phyloP scores from a whole-genome alignment of 805 yeast genomes.

The Huiozyma naganishii region DNA sequence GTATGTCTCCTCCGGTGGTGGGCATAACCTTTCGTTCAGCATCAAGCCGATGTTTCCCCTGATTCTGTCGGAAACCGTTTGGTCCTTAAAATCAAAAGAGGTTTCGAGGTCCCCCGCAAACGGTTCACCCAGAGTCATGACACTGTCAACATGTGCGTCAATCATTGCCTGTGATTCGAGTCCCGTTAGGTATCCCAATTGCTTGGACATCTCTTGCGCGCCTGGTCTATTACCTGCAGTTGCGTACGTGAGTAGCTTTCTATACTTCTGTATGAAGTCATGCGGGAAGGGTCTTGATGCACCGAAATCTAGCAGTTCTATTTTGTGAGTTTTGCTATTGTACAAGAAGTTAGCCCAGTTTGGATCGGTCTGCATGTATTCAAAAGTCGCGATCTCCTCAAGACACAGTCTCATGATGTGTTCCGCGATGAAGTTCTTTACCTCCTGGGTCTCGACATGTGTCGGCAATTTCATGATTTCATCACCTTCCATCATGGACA shows the following conservation, averaged over 20 bases:
- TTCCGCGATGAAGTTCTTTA: slow-evolving; percentile 71
- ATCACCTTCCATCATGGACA: slow-evolving; percentile 77
- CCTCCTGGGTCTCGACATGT: slow-evolving; percentile 42
- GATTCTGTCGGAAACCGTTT: slow-evolving; percentile 90
- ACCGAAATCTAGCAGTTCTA: slow-evolving; percentile 90
- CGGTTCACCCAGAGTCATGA: slow-evolving; percentile 86
- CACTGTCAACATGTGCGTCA: slow-evolving; percentile 87
- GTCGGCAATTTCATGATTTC: slow-evolving; percentile 73
- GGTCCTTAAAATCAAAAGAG: slow-evolving; percentile 63
- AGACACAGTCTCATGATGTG: slow-evolving; percentile 80
- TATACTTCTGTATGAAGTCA: slow-evolving; percentile 59
- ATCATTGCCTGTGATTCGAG: slow-evolving; percentile 78
- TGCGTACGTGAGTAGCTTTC: slow-evolving; percentile 64
- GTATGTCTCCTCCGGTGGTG: slow-evolving; percentile 98
- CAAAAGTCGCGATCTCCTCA: slow-evolving; percentile 71
- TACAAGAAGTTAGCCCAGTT: slow-evolving; percentile 97
- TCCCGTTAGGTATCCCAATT: slow-evolving; percentile 86
- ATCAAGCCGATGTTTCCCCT: slow-evolving; percentile 77
- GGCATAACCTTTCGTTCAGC: slow-evolving; percentile 84
- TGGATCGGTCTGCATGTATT: slow-evolving; percentile 97
- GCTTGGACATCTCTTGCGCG: slow-evolving; percentile 54
- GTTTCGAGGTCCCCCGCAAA: slow-evolving; percentile 35
- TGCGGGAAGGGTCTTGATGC: slow-evolving; percentile 75
- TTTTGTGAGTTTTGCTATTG: slow-evolving; percentile 55
- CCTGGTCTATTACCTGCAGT: slow-evolving; percentile 52